Conservation (phyloP, 176 grass and related monocot species). For the Ampelocalamus luodianensis region DNA sequence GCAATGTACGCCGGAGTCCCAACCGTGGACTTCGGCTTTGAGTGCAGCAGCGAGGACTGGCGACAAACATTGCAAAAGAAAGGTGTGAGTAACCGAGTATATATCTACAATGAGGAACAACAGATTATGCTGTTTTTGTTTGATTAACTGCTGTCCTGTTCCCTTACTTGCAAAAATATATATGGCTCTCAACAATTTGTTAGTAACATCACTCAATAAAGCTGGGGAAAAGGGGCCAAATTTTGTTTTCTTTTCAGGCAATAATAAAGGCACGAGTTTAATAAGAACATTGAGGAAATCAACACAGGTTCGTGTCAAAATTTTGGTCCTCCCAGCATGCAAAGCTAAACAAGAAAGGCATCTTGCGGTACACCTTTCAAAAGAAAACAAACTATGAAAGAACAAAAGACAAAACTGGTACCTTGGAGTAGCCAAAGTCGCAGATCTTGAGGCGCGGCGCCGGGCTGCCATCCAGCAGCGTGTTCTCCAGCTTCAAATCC, state of each 20-base stretch:
- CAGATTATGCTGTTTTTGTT: neutral
- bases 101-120: neutral
- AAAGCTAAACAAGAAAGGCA: constrained; percentile 30
- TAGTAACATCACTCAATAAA: neutral
- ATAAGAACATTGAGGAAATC: constrained; percentile 28
- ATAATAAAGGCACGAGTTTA: constrained; percentile 34
- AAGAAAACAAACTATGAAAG: neutral
- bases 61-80: constrained; percentile 41
- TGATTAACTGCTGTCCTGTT: neutral
- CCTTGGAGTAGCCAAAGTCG: constrained; percentile 99
- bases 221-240: neutral
- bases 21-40: constrained; percentile 75
- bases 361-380: neutral
- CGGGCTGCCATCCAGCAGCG: constrained; percentile 80
- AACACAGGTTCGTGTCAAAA: constrained; percentile 52
- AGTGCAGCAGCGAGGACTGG: constrained; percentile 76
- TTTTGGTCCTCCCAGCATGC: constrained; percentile 47
- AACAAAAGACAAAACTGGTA: neutral
- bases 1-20: constrained; percentile 84
- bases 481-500: constrained; percentile 98
- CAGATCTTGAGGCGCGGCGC: constrained; percentile 93
- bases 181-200: neutral
- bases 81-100: neutral
- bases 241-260: neutral
- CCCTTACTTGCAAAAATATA: neutral